Conservation (phyloP, 495 filamentous ascomycete genomes). For the Sordaria brevicollis region DNA sequence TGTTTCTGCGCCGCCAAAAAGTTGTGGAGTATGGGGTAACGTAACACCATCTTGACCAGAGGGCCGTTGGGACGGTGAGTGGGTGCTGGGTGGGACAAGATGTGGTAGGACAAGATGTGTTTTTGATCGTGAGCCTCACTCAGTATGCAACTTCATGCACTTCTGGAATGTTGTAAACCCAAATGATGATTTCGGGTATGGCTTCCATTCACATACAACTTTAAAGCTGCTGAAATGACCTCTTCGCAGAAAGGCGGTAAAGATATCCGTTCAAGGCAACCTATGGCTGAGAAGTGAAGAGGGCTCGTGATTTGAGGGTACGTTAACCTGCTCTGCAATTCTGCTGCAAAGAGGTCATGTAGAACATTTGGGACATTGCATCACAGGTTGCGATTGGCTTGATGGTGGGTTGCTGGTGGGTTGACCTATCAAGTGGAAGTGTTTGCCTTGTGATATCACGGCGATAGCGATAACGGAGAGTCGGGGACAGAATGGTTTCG, state of each 20-base stretch:
- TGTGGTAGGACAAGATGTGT: neutral
- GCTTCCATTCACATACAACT: neutral
- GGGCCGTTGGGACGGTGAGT: no score
- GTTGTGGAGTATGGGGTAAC: neutral
- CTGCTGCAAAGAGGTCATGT: neutral
- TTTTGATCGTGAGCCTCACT: neutral
- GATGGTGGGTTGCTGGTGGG: neutral
- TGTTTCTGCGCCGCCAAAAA: neutral
- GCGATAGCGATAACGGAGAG: neutral
- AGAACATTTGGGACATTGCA: no score
- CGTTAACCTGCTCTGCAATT: neutral
- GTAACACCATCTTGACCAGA: no score
- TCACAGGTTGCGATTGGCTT: neutral
- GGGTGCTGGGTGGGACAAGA: neutral
- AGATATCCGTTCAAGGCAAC: neutral
- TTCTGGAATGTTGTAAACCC: no score
- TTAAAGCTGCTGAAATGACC: neutral
- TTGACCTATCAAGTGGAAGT: neutral
- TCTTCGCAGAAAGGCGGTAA: neutral
- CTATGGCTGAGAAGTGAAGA: neutral
- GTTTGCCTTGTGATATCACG: neutral
- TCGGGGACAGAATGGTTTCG: no score
- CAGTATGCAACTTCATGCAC: neutral
- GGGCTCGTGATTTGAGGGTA: neutral
- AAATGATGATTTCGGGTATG: neutral